Evolutionary conservation across 2,329 filamentous ascomycete genomes (phyloP).

Genomic region (Venturia carpophila): DNA sequence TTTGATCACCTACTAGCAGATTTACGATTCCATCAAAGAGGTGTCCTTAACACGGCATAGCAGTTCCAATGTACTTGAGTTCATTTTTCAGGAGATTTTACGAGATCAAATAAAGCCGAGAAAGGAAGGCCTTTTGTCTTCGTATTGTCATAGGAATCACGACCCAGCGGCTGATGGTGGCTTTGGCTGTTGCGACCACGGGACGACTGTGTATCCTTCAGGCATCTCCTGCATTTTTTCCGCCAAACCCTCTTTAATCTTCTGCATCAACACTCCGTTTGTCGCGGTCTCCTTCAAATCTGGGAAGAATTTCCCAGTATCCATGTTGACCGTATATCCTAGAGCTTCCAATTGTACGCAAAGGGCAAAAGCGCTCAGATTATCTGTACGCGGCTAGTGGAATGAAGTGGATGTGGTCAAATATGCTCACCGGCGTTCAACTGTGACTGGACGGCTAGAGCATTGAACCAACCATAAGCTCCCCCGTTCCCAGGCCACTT

Average conservation of each 20-base stretch:
- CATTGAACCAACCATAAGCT: not conserved
- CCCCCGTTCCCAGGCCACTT: not conserved
- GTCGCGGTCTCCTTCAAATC: not conserved
- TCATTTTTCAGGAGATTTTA: too few relatives aligned
- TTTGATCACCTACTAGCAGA: too few relatives aligned
- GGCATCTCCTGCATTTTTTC: not conserved
- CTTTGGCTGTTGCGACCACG: not conserved
- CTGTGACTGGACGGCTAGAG: not conserved
- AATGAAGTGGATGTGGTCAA: not conserved
- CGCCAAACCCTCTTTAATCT: not conserved
- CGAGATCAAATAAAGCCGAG: not conserved
- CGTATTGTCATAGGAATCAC: not conserved
- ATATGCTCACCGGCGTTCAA: not conserved
- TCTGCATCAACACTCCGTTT: not conserved
- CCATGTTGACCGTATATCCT: not conserved
- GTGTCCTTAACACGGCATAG: too few relatives aligned
- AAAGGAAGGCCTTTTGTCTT: not conserved
- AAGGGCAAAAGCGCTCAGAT: not conserved
- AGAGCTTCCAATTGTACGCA: not conserved
- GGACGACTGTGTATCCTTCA: not conserved
- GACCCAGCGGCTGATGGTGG: not conserved
- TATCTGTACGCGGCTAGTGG: not conserved
- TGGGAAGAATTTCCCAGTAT: not conserved
- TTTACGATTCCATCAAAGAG: too few relatives aligned
- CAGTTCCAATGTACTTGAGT: too few relatives aligned